These are phyloP conservation scores for Leptodontidium sp. DNA, from an alignment of 2,329 filamentous ascomycete genomes.

Conservation along the genomic window DNA sequence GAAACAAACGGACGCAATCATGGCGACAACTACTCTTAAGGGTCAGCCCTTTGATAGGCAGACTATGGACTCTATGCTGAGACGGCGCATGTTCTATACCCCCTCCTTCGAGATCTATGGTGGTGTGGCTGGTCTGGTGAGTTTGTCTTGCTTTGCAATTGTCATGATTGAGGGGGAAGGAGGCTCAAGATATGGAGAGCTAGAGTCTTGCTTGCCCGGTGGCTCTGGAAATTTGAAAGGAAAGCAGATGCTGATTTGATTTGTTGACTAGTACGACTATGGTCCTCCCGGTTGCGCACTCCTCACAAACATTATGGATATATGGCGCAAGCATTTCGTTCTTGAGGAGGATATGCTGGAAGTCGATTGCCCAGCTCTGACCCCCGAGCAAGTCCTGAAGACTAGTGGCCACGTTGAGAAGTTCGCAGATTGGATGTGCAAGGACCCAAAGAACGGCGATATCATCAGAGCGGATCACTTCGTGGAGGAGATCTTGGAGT, in stretches of 20 bases:
- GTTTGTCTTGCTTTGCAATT: neutral
- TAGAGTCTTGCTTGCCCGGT: neutral
- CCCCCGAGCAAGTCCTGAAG: slow-evolving; percentile 92
- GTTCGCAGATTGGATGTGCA: slow-evolving; percentile 97
- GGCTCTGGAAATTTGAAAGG: neutral
- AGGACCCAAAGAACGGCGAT: slow-evolving; percentile 96
- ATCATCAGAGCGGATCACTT: slow-evolving; percentile 96
- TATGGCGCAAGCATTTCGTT: slow-evolving; percentile 80
- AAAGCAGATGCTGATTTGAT: neutral
- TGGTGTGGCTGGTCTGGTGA: slow-evolving; percentile 75
- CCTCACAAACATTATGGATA: slow-evolving; percentile 73
- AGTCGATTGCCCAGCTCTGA: slow-evolving; percentile 88
- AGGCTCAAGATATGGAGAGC: neutral
- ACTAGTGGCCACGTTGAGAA: slow-evolving; percentile 97
- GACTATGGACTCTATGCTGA: slow-evolving; percentile 83
- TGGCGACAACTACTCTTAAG: slow-evolving; percentile 79
- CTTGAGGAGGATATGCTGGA: slow-evolving; percentile 78
- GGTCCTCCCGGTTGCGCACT: slow-evolving; percentile 74
- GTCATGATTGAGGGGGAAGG: no score
- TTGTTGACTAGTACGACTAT: slow-evolving; percentile 63
- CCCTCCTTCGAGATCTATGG: slow-evolving; percentile 96
- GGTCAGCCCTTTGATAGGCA: slow-evolving; percentile 88
- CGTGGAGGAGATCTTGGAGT: slow-evolving; percentile 92
- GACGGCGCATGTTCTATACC: slow-evolving; percentile 91
- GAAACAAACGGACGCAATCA: slow-evolving; percentile 50